Percentiles rank a stretch among this genome's conserved stretches.
Conservation (phyloP, 164 flowering plant species). For the Berberis vulgaris region DNA sequence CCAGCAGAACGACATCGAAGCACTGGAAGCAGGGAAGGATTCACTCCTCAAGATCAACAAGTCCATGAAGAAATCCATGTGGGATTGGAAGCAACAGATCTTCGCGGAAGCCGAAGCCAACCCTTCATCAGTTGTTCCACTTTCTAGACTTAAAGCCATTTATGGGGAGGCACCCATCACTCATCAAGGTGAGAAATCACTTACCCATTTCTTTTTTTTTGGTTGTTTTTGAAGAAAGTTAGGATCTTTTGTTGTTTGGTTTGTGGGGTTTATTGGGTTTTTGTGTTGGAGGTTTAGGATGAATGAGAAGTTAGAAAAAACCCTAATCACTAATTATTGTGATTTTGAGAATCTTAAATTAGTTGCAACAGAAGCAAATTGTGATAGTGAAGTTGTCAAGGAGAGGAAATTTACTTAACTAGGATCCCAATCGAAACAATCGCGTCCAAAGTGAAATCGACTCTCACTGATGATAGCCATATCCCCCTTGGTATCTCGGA, state of each 20-base stretch:
- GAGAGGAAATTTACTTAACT: too few relatives aligned
- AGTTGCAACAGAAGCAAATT: background rate
- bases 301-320: too few relatives aligned
- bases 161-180: conserved; percentile 40
- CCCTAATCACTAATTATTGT: background rate
- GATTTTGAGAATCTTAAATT: background rate
- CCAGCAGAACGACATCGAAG: conserved; percentile 47
- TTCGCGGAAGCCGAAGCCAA: conserved; percentile 38
- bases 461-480: too few relatives aligned
- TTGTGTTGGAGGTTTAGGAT: background rate
- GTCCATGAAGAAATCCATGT: conserved; percentile 44
- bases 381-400: background rate
- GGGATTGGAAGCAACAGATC: conserved; percentile 84
- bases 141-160: conserved; percentile 42
- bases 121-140: conserved; percentile 31
- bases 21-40: conserved; percentile 50
- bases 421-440: too few relatives aligned
- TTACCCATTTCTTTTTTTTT: background rate
- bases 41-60: conserved; percentile 51
- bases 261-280: background rate
- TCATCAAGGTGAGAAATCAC: conserved; percentile 19
- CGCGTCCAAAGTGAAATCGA: too few relatives aligned
- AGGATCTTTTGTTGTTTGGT: background rate
- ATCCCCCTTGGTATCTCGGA: too few relatives aligned
- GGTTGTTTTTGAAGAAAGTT: background rate